Conservation (phyloP, 495 filamentous ascomycete species). For the Mycothermus thermophilus region DNA sequence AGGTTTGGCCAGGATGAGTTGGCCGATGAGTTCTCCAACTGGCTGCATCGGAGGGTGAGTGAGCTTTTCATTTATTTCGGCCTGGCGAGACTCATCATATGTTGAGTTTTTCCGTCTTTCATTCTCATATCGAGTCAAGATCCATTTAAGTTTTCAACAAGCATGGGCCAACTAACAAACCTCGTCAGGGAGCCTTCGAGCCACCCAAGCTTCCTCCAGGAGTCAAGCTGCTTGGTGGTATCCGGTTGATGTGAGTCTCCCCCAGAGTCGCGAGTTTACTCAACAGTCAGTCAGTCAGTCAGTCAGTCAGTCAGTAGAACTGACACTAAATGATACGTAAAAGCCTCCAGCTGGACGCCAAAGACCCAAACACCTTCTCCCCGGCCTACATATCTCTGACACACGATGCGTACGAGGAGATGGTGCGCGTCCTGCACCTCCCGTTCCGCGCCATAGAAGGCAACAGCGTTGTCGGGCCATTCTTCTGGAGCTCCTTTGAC, state of each 20-base stretch:
- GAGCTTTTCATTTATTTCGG: not conserved
- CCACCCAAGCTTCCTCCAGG: slow-evolving; percentile 26
- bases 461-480: slow-evolving; percentile 38
- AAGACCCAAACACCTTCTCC: slow-evolving; percentile 37
- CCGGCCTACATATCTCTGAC: slow-evolving; percentile 32
- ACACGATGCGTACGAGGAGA: slow-evolving; percentile 26
- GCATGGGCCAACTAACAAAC: no score
- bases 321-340: no score
- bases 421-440: slow-evolving; percentile 30
- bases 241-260: slow-evolving; percentile 40
- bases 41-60: slow-evolving; percentile 33
- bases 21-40: slow-evolving; percentile 41
- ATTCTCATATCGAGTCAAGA: no score
- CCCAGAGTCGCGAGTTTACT: no score
- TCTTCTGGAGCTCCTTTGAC: slow-evolving; percentile 42
- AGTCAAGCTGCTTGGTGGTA: slow-evolving; percentile 27
- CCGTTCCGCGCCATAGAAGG: slow-evolving; percentile 39
- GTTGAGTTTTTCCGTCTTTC: no score
- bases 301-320: not conserved
- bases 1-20: slow-evolving; percentile 21
- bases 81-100: not conserved
- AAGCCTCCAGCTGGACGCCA: slow-evolving; percentile 40
- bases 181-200: slow-evolving; percentile 33
- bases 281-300: no score
- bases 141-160: no score